Base-by-base conservation (phyloP, 2,329 filamentous ascomycete genomes). In the Penicillium sp. region DNA sequence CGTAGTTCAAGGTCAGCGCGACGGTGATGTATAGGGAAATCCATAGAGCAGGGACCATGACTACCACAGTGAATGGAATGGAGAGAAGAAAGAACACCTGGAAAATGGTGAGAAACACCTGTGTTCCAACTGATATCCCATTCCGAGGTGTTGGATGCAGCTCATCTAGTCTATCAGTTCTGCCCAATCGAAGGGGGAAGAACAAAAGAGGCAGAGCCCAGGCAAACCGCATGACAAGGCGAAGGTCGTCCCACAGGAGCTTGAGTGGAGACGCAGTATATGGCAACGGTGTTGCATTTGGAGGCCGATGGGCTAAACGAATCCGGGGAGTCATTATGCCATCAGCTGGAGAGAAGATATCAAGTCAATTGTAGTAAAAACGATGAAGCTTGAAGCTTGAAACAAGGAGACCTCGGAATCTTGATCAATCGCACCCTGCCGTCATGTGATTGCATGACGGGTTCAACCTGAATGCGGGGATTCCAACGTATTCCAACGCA, bases 51-150 rank as follows among this genome's bases (percentile, higher is more conserved):
- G 42, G 83, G 66, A 23, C 79, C 80, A 59, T 81, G 58, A 52
- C 84, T 58, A 49, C 80, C 31, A 75, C 52, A 18, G 57, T 58
- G 18, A 83, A 67, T 0, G 86, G 82, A 2, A 91, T 65, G 0
- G 79, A 78, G 0, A 88, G 14, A 8, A 91, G 66, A 67, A 90
- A 89, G 0, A 65, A 63, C 0, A 83, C 60, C 72, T 91, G 88
- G n/a, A 83, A 66, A 11, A 87, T 51, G 27, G 81, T 67, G 3
- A 91, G 77, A 40, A 89, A 51, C 3, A 77, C 29, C 63, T 92
- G 89, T 6, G 88, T 66, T 15, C 72, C 64, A 22, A 90, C 69
- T 54, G 80, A 82, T 61, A 78, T 80, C 1, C 85, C 31, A 60
- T 91, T 91, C 42, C 73, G 69, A 14, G 65, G 55, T 0, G 82